Evolutionary conservation across 495 filamentous ascomycete species (phyloP).

Genomic region (Lophiostoma macrostomum): DNA sequence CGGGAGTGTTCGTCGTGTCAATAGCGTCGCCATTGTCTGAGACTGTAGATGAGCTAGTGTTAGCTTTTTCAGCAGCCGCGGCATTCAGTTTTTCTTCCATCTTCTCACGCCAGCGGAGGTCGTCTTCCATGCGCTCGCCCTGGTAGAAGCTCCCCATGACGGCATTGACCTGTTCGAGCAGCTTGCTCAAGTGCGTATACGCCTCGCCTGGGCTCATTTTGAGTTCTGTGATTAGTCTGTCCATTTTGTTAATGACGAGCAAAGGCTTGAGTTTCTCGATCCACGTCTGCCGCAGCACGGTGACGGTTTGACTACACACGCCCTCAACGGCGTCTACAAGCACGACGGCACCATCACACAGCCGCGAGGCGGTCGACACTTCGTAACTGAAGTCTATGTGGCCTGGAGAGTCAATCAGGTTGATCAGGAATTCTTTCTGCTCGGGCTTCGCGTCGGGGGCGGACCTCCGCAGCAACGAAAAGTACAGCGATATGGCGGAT

Average conservation of each 20-base stretch:
- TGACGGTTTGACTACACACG: constrained; percentile 97
- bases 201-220: constrained; percentile 90
- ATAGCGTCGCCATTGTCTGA: constrained; percentile 50
- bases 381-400: constrained; percentile 99
- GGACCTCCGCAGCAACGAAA: constrained; percentile 77
- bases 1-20: constrained; percentile 35
- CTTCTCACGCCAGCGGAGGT: constrained; percentile 90
- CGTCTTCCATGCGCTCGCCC: constrained; percentile 97
- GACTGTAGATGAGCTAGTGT: constrained; percentile 20
- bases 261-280: constrained; percentile 92
- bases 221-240: constrained; percentile 86
- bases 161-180: constrained; percentile 94
- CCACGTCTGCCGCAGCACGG: constrained; percentile 92
- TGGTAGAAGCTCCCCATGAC: constrained; percentile 97
- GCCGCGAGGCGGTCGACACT: constrained; percentile 88
- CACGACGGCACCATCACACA: constrained; percentile 93
- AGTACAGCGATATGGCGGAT: constrained; percentile 94
- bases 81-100: constrained; percentile 75
- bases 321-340: constrained; percentile 98
- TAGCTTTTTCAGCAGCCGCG: constrained; percentile 47
- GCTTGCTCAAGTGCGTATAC: constrained; percentile 81
- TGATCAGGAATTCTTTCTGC: constrained; percentile 88
- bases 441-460: constrained; percentile 65
- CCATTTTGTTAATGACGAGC: constrained; percentile 97
- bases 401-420: constrained; percentile 95